A percentile compares a stretch with the other conserved stretches of the same genome.
Conservation (phyloP, 257 asterid species). For the Sherardia arvensis region DNA sequence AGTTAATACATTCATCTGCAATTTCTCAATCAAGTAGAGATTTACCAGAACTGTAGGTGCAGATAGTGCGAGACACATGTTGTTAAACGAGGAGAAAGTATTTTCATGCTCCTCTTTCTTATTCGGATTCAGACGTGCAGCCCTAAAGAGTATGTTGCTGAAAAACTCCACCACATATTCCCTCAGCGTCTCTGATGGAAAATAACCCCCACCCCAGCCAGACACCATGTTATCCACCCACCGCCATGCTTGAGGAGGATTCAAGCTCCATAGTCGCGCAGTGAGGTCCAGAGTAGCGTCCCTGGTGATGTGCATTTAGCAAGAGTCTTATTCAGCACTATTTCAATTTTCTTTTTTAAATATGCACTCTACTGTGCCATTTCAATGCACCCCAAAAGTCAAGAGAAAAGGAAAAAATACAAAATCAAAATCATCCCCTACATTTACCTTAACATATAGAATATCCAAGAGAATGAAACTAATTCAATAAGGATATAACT, state of each 20-base stretch:
- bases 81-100: constrained; percentile 33
- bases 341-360: too few relatives aligned
- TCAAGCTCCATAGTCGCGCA: constrained; percentile 76
- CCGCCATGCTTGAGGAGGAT: constrained; percentile 76
- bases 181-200: constrained; percentile 19
- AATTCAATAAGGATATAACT: too few relatives aligned
- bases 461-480: too few relatives aligned
- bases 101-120: neutral
- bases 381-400: too few relatives aligned
- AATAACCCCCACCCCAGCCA: constrained; percentile 15
- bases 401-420: too few relatives aligned
- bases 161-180: constrained; percentile 38
- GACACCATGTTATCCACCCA: constrained; percentile 49
- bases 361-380: too few relatives aligned
- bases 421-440: too few relatives aligned
- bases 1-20: constrained; percentile 53
- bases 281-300: constrained; percentile 59
- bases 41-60: constrained; percentile 65
- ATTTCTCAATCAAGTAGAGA: constrained; percentile 48
- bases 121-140: too few relatives aligned
- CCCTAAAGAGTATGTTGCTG: constrained; percentile 16
- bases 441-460: too few relatives aligned
- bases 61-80: constrained; percentile 48
- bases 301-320: constrained; percentile 40
- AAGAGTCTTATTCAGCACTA: constrained; percentile 58